Evolutionary conservation across 805 yeast genomes (phyloP), one percentile per base, ranked within the genome.

Genomic region (Cyberlindnera saturnus): DNA sequence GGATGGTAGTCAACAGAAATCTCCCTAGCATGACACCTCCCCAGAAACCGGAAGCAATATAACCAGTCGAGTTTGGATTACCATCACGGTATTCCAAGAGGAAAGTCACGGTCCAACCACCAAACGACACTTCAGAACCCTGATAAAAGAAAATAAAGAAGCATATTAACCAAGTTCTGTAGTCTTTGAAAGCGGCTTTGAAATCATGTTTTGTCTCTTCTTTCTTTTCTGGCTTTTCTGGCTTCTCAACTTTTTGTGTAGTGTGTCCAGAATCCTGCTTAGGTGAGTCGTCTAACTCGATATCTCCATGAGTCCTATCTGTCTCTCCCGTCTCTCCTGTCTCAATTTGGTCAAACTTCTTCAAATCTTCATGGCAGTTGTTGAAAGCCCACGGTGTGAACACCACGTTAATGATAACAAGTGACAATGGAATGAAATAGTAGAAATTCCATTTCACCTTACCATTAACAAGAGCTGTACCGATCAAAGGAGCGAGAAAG

Each of bases 1-100:
- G 51, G 1, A 57, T 49, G 16, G 68, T 60, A 0, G 79, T 74
- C n/a, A 80, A 61, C 3, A 67, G 40, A 19, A 81, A 58, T 38
- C 87, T 61, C 0, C 86, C 85, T 8, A 76, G 33, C 0, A 85
- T 75, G 28, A 81, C 61, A 14, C 87, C 87, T 16, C 70, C 77
- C 86, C 86, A 81, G 51, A 74, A 77, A 0, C 85, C 86, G 10
- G 83, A 73, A 0, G 81, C 71, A 18, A 78, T 79, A 52, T 77
- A 79, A 19, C 85, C 83, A 40, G 71, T 66, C 9, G 67, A 53
- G 1, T 53, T 43, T 4, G 59, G 49, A 40, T 63, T 55, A 2
- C 77, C 82, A 30, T 65, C 61, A 36, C 83, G 65, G 48, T 75
- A 75, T 20, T 70, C 74, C 32, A 76, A 65, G 46, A 81, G 60